Base-by-base conservation (phyloP, 2,329 filamentous ascomycete genomes). In the Furcasterigmium sp. region DNA sequence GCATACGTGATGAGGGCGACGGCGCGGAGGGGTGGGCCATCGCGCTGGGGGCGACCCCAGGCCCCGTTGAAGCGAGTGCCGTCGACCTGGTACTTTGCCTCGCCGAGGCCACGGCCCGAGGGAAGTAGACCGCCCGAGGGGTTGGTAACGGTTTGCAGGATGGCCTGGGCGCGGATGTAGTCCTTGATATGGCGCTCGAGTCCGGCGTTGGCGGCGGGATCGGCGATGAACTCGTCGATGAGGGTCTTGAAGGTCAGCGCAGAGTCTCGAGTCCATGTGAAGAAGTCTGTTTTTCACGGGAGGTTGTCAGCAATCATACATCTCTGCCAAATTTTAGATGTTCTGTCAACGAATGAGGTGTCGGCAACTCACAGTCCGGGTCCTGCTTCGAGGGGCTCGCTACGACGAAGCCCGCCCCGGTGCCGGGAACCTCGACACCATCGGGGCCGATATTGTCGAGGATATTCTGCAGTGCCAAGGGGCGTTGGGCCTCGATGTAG, bases 41-140 rank as follows among this genome's bases (percentile, higher is more conserved):
- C 78, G 20, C 72, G 68, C 57, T 82, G 78, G 17, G 78, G 78
- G 18, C 78, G 67, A 14, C 77, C 77, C 77, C 78, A 81, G 8
- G 61, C 53, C 10, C 70, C 72, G 19, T 67, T 75, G 52, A 69
- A 77, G 1, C 69, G 65, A 4, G 68, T 70, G 41, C 65, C 59
- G 45, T 80, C 66, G 15, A 73, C 69, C 41, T 74, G 65, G 53
- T 71, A 80, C 53, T 80, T 80, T 3, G 76, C 72, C 52, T 80
- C 76, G 11, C 68, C 76, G 5, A 80, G 61, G 6, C 76, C 75
- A 14, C 58, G 59, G 13, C 69, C 67, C 3, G 64, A 61, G 2
- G 68, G 64, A 1, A 76, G 61, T 5, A 60, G 53, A 29, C 58
- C 57, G 1, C 76, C 76, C 3, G 73, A 77, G 1, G 73, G 76